A percentile compares a stretch with the other conserved stretches of the same genome.
phyloP scores from a whole-genome alignment of 2,329 filamentous ascomycete genomes.

The Sporothrix humicola region DNA sequence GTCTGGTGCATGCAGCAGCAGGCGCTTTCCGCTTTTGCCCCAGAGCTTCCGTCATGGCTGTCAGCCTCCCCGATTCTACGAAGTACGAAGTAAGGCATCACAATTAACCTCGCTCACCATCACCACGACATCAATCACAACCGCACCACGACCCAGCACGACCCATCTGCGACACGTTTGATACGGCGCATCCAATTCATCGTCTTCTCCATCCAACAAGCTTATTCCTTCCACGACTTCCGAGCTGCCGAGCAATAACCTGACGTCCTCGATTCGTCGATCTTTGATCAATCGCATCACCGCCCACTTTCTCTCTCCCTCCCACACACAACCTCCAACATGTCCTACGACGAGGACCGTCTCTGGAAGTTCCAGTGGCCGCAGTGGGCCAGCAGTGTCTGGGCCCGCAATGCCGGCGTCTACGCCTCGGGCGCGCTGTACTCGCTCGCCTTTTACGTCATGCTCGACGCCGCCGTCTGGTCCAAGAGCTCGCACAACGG shows the following conservation, averaged over 20 bases:
- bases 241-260: constrained; percentile 12
- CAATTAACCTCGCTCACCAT: not conserved
- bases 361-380: constrained; percentile 71
- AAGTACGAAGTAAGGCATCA: not conserved
- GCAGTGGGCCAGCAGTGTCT: constrained; percentile 69
- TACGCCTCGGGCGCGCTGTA: constrained; percentile 68
- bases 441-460: constrained; percentile 70
- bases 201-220: not conserved
- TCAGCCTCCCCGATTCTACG: constrained; percentile 18
- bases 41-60: constrained; percentile 28
- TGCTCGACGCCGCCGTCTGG: constrained; percentile 72
- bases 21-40: constrained; percentile 11
- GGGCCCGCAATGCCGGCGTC: constrained; percentile 67
- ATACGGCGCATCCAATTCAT: not conserved
- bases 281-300: not conserved
- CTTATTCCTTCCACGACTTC: not conserved
- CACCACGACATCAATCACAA: constrained; percentile 10
- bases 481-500: constrained; percentile 66
- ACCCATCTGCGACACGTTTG: not conserved
- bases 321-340: not conserved
- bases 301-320: not conserved
- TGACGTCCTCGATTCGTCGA: not conserved
- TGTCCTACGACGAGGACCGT: constrained; percentile 60
- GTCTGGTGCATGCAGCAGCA: constrained; percentile 12
- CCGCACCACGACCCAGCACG: not conserved